Base-by-base conservation (phyloP, 768 basidiomycete species). In the Hemileccinum rubropunctum region DNA sequence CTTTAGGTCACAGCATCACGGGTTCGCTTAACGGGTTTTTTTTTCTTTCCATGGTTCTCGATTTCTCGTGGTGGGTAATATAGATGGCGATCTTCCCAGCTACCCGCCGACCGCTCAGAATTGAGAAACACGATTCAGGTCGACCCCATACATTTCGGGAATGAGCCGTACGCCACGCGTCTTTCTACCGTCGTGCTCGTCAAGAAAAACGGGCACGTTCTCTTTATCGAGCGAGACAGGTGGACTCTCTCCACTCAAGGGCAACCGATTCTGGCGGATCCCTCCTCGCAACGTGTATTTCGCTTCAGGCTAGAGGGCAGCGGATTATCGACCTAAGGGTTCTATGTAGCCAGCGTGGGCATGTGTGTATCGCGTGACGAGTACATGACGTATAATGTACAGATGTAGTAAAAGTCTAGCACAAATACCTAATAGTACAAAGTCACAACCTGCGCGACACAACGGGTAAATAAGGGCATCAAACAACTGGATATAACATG, bases 211-310 rank as follows among this genome's bases (percentile, higher is more conserved):
- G 84, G 87, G 23, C 66, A 75, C 38, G 87, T 78, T 9, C 49
- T 80, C 15, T 91, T 89, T 58, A 71, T 86, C 39, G 90, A 92
- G 65, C 71, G 86, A 40, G 88, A 91, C 60, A 72, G 81, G 23
- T 91, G 84, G 84, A 64, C 60, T 45, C 58, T 80, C 46, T 67
- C 55, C 36, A 42, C 57, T 5, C 69, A 76, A 26, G 81, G 74
- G 18, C 62, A 59, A 51, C 70, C 72, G 6, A 58, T 59, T 33
- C 70, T 67, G 37, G 67, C 70, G 55, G 73, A 72, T 60, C 69
- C 72, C 39, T 55, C 64, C 14, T 71, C 73, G 35, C 70, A 82
- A 61, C 78, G 83, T 52, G 63, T 71, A 39, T 84, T 80, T 67
- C 71, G 69, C 56, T 83, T 85, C 61, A 58, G 67, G 60, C 48